Evolutionary conservation across 805 yeast genomes (phyloP).

Genomic region (Candida loeiensis): DNA sequence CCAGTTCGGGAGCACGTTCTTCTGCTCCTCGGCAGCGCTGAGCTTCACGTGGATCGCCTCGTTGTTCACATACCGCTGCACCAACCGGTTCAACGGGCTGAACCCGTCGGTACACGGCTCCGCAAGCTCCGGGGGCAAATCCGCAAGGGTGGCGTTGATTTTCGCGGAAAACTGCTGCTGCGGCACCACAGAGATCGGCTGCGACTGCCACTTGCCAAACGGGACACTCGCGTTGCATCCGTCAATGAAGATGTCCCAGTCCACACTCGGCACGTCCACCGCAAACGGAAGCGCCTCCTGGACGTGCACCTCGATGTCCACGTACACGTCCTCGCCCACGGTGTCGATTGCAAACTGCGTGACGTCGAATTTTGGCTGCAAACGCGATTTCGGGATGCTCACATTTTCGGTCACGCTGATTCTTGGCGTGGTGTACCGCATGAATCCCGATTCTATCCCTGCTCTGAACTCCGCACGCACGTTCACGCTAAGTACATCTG

Average conservation of each 20-base stretch:
- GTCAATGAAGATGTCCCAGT: conserved; percentile 26
- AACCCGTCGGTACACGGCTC: conserved; percentile 19
- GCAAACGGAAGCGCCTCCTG: conserved; percentile 17
- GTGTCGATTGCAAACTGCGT: conserved; percentile 12
- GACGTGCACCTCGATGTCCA: conserved; percentile 6
- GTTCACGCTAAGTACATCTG: conserved; percentile 15
- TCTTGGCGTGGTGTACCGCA: conserved; percentile 15
- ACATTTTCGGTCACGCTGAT: conserved; percentile 15
- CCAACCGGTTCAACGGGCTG: conserved; percentile 19
- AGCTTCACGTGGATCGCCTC: conserved; percentile 16
- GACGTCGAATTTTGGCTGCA: conserved; percentile 16
- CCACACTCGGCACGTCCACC: conserved; percentile 17
- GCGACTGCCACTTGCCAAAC: conserved; percentile 23
- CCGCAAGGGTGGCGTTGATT: conserved; percentile 19
- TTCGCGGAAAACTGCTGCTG: conserved; percentile 12
- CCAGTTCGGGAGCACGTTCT: conserved; percentile 23
- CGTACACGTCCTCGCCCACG: conserved; percentile 9
- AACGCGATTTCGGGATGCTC: conserved; percentile 10
- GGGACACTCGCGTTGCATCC: conserved; percentile 21
- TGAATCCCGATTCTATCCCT: conserved; percentile 15
- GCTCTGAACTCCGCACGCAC: conserved; percentile 19
- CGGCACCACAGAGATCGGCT: conserved; percentile 8
- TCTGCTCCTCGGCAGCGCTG: conserved; percentile 16
- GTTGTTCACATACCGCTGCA: conserved; percentile 18
- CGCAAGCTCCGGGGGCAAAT: conserved; percentile 18